A percentile compares a stretch with the other conserved stretches of the same genome.
phyloP scores from a whole-genome alignment of 2,329 filamentous ascomycete species.

The Ophiostoma sp. region DNA sequence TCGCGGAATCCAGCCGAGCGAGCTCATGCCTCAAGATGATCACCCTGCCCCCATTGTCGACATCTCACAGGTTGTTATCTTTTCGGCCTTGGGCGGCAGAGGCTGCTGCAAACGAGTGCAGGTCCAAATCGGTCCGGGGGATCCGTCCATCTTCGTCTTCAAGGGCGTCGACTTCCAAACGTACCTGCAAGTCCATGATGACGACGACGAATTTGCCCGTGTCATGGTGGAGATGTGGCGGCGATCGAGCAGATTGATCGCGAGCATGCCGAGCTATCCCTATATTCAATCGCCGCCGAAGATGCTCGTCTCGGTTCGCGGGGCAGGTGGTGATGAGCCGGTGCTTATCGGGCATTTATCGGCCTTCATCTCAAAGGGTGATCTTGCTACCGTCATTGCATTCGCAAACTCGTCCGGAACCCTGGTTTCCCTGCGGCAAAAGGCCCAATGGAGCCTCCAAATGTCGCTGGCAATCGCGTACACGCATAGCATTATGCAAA shows the following conservation, averaged over 20 bases:
- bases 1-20: background rate
- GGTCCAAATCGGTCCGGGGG: background rate
- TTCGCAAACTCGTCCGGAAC: constrained; percentile 21
- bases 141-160: constrained; percentile 4
- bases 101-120: constrained; percentile 14
- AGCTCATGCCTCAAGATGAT: background rate
- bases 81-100: constrained; percentile 11
- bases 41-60: constrained; percentile 12
- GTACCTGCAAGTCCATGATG: constrained; percentile 14
- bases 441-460: constrained; percentile 29
- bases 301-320: constrained; percentile 15
- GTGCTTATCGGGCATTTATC: constrained; percentile 28
- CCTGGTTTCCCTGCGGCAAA: constrained; percentile 24
- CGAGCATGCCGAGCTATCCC: constrained; percentile 24
- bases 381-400: constrained; percentile 25
- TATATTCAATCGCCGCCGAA: constrained; percentile 28
- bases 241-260: constrained; percentile 14
- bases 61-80: constrained; percentile 11
- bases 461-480: constrained; percentile 29
- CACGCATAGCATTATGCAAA: constrained; percentile 28
- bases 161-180: constrained; percentile 19
- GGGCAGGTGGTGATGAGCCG: too few relatives aligned
- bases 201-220: constrained; percentile 13
- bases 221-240: constrained; percentile 7
- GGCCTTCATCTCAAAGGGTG: constrained; percentile 23